Evolutionary conservation across 2,329 filamentous ascomycete species (phyloP).

Genomic region (Trichoderma endophyticum): DNA sequence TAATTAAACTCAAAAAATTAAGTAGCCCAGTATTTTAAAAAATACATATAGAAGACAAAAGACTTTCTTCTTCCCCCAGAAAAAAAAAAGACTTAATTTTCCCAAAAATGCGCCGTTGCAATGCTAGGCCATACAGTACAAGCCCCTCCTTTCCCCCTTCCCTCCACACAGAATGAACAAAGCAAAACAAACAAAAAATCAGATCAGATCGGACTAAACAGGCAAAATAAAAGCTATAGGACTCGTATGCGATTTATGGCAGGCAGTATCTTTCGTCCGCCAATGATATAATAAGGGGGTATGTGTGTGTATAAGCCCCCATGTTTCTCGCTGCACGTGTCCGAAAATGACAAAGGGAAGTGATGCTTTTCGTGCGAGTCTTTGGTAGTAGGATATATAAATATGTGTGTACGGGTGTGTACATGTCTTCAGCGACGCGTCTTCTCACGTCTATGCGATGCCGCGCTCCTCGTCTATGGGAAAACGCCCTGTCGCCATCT

Average conservation of each 20-base stretch:
- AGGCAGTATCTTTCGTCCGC: neutral
- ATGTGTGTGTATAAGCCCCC: neutral
- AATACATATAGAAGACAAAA: neutral
- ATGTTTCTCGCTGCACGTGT: neutral
- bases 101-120: slow-evolving; percentile 14
- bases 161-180: neutral
- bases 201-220: neutral
- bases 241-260: neutral
- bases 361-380: neutral
- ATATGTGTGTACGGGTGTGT: neutral
- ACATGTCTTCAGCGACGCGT: neutral
- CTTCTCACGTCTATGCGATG: neutral
- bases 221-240: neutral
- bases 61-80: neutral
- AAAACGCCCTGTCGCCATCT: slow-evolving; percentile 43
- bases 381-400: neutral
- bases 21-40: neutral
- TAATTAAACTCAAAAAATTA: neutral
- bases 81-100: neutral
- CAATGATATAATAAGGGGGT: neutral
- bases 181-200: neutral
- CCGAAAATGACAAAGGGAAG: neutral
- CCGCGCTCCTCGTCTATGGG: slow-evolving; percentile 23
- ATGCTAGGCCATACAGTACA: slow-evolving; percentile 10
- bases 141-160: neutral